These are phyloP conservation scores for Schizonepeta tenuifolia DNA, from an alignment of 257 asterid species.

Conservation along the genomic window DNA sequence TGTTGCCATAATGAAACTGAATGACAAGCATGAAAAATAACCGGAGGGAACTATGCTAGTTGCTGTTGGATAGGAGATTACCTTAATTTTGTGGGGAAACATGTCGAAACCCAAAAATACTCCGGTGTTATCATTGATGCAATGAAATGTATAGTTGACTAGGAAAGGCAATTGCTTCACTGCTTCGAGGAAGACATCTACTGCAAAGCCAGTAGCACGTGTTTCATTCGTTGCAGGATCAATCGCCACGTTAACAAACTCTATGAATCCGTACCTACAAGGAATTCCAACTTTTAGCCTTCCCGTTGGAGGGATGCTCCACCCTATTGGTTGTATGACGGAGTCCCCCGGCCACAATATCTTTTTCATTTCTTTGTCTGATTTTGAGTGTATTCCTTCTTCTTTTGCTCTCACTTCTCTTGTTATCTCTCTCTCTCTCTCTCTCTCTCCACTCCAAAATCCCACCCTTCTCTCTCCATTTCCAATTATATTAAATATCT, in stretches of 20 bases:
- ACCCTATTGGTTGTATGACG: constrained; percentile 38
- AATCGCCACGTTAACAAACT: constrained; percentile 37
- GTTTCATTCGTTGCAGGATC: constrained; percentile 31
- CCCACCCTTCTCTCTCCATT: constrained; percentile 50
- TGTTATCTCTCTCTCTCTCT: constrained; percentile 38
- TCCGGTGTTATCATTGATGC: constrained; percentile 14
- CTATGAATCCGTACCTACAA: constrained; percentile 38
- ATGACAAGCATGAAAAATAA: background rate
- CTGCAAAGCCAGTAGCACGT: constrained; percentile 37
- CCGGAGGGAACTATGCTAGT: no score
- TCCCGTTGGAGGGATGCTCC: constrained; percentile 38
- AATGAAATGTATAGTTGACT: constrained; percentile 22
- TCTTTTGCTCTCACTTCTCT: constrained; percentile 19
- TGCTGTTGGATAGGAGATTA: background rate
- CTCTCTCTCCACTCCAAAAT: constrained; percentile 60
- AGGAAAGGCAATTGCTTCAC: constrained; percentile 25
- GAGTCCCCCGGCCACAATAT: constrained; percentile 62
- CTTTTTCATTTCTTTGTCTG: constrained; percentile 35
- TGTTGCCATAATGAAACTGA: background rate
- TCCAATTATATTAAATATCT: constrained; percentile 53
- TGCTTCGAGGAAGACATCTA: constrained; percentile 42
- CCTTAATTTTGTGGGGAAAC: constrained; percentile 28
- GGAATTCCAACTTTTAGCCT: constrained; percentile 53
- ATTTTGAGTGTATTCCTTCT: constrained; percentile 24
- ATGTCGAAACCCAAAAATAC: constrained; percentile 25